A percentile compares a stretch with the other conserved stretches of the same genome.
These are phyloP conservation scores for Filobasidium wieringae DNA, from an alignment of 768 basidiomycete species.

Conservation along the genomic window DNA sequence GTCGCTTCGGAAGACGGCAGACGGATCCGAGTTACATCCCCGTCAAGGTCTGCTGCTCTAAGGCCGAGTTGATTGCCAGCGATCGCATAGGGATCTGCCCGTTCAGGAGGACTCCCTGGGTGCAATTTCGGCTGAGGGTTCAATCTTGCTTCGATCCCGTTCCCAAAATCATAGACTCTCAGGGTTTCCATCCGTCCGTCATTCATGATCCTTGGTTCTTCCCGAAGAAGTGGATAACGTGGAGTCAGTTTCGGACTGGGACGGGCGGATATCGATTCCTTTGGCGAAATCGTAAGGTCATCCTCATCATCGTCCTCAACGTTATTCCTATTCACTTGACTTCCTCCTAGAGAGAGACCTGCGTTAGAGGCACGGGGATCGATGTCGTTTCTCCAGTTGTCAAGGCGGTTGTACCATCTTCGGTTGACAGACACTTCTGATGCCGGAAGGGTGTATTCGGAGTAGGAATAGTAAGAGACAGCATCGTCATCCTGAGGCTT, in stretches of 20 bases:
- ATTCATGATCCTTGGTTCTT: background rate
- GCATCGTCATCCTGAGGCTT: background rate
- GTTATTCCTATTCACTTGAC: background rate
- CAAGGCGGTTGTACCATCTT: conserved; percentile 7
- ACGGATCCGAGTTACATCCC: background rate
- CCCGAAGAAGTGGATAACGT: background rate
- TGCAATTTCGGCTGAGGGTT: background rate
- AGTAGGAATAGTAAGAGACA: conserved; percentile 1
- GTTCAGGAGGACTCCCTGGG: background rate
- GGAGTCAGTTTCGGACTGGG: background rate
- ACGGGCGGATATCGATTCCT: background rate
- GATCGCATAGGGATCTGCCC: background rate
- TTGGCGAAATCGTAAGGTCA: background rate
- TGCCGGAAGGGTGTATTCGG: background rate
- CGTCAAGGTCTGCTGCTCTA: background rate
- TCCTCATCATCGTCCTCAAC: background rate
- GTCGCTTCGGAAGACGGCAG: background rate
- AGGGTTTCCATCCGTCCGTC: background rate
- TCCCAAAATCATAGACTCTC: background rate
- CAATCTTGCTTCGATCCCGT: background rate
- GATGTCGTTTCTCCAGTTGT: conserved; percentile 3
- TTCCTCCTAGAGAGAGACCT: background rate
- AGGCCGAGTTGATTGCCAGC: background rate
- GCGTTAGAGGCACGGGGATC: background rate
- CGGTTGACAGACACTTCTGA: conserved; percentile 9